Evolutionary conservation across 768 basidiomycete species (phyloP).

Genomic region (Clavulina sp.): DNA sequence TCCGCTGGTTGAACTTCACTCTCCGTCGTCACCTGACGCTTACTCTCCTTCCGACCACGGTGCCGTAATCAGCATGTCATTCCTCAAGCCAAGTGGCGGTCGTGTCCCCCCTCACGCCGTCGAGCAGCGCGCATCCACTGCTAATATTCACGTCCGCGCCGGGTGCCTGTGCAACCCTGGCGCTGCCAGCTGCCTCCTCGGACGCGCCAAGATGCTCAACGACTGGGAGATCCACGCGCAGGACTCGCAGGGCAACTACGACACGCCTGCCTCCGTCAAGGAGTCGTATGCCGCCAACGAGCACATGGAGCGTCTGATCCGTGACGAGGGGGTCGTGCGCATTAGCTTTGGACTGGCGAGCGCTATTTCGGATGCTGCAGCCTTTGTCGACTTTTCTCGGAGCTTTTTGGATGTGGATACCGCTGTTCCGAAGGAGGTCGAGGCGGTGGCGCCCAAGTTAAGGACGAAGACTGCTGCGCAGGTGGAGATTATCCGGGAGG

Average conservation of each 20-base stretch:
- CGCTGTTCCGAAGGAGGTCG: too few species aligned
- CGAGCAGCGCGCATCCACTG: conserved; percentile 22
- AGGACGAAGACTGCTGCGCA: too few species aligned
- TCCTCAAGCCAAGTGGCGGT: neutral
- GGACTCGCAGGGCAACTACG: neutral
- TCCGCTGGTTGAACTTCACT: conserved; percentile 34
- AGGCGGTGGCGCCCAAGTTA: too few species aligned
- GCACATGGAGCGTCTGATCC: conserved; percentile 42
- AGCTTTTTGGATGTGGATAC: too few species aligned
- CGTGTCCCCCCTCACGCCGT: conserved; percentile 31
- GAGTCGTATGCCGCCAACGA: conserved; percentile 18
- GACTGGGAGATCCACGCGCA: neutral
- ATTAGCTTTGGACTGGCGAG: conserved; percentile 59
- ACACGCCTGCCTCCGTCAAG: neutral
- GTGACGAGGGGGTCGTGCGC: conserved; percentile 25
- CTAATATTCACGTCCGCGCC: conserved; percentile 57
- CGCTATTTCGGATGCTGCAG: conserved; percentile 51
- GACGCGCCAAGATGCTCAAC: conserved; percentile 22
- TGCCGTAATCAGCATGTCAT: neutral
- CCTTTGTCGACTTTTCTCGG: too few species aligned
- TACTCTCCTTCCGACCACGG: neutral
- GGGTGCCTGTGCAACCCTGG: conserved; percentile 86
- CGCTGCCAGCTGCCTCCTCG: conserved; percentile 54
- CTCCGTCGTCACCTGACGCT: neutral
- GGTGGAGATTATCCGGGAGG: too few species aligned